Evolutionary conservation across 441 rosid species (phyloP), one percentile per base, ranked within the genome.

Genomic region (Euphorbia schlechtendalii): DNA sequence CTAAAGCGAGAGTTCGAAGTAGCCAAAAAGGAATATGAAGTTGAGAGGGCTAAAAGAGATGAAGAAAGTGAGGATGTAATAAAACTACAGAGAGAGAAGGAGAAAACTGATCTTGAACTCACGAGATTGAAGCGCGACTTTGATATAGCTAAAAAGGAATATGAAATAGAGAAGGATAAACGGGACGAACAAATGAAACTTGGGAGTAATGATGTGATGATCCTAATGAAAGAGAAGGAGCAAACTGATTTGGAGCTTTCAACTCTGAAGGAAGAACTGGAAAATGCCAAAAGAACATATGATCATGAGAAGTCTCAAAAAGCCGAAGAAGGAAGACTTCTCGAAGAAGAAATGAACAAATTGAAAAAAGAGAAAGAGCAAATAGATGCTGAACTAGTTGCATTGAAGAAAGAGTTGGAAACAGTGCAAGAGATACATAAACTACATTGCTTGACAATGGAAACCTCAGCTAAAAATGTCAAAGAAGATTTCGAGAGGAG

Each of bases 391-490:
- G 77, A 80, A 57, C 69, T 88, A 43, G 48, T 17, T 4, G 63
- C 79, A 12, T 21, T 83, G 71, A 86, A 73, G 71, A 76, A 75
- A 73, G 92, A 92, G 64, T 71, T 86, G 57, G 77, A 89, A 72
- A 48, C 65, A 64, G 75, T 64, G 46, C 85, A 80, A 73, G 78
- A 64, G 74, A 76, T 63, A 8, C 76, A 85, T 72, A 86, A 89
- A 69, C 74, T 71, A 10, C 81, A 73, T 48, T 71, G 82, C 73
- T 58, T 81, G 78, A 80, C 81, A 73, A 64, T 89, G 73, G 91
- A 90, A 77, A 76, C 74, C 30, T 79, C 80, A 65, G 79, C 78
- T 48, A 73, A 85, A 73, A 73, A 71, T 69, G 74, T 81, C 64
- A 78, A 73, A 77, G 63, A 48, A 38, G 84, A 77, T 54, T 74